Conservation (phyloP, 768 basidiomycete genomes). For the Lentinula aciculospora region DNA sequence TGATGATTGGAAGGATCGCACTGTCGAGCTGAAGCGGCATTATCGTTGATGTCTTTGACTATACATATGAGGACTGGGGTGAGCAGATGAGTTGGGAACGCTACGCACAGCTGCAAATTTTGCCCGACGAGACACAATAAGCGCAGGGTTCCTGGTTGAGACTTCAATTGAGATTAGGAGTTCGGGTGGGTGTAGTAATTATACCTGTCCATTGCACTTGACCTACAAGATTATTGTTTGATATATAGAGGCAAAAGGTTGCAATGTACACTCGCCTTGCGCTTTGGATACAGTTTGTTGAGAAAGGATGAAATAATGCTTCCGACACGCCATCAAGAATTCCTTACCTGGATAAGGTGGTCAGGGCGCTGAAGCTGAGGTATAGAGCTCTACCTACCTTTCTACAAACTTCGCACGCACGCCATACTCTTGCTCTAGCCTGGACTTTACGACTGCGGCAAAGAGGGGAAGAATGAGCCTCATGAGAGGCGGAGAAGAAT, state of each 20-base stretch:
- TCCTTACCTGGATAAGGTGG: no score
- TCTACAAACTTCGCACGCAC: conserved; percentile 13
- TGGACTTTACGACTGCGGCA: conserved; percentile 6
- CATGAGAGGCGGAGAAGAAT: not conserved
- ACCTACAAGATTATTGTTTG: conserved; percentile 5
- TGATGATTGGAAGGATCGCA: conserved; percentile 4
- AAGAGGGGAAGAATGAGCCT: not conserved
- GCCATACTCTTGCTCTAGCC: conserved; percentile 13
- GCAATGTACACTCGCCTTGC: conserved; percentile 9
- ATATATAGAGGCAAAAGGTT: not conserved
- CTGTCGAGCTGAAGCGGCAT: conserved; percentile 15
- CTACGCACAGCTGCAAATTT: conserved; percentile 14
- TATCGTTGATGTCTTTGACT: conserved; percentile 17
- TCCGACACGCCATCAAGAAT: no score
- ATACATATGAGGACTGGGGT: not conserved
- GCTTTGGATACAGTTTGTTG: no score
- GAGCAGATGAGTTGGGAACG: not conserved
- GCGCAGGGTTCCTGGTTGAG: conserved; percentile 13
- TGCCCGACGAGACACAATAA: conserved; percentile 14
- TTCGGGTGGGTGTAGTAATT: no score
- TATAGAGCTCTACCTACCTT: not conserved
- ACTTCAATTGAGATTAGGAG: not conserved
- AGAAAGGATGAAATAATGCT: no score
- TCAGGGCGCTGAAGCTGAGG: no score
- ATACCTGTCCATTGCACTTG: conserved; percentile 15